Percentiles rank a stretch among this genome's conserved stretches.
Conservation (phyloP, 371 early-diverging fungal species). For the Mortierella sp. region DNA sequence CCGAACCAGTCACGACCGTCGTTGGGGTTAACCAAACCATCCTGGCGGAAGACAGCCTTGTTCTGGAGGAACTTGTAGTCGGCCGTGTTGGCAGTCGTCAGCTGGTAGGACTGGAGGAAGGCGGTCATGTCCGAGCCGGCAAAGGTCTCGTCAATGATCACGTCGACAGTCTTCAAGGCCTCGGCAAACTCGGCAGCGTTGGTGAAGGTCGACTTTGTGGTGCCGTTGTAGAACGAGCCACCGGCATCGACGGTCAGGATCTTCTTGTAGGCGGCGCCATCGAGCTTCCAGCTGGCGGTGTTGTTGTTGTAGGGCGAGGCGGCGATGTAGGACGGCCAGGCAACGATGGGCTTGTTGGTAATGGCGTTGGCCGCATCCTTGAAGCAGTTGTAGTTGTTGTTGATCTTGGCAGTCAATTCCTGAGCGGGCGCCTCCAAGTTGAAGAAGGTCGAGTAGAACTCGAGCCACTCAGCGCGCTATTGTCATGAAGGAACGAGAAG, state of each 20-base stretch:
- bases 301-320: conserved; percentile 77
- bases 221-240: conserved; percentile 61
- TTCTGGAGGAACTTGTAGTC: conserved; percentile 76
- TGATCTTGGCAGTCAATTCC: conserved; percentile 65
- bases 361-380: conserved; percentile 62
- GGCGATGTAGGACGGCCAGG: conserved; percentile 76
- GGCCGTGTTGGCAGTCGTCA: conserved; percentile 31
- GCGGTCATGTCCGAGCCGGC: conserved; percentile 60
- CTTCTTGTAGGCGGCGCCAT: conserved; percentile 71
- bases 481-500: background rate
- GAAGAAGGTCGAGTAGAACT: conserved; percentile 82
- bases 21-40: conserved; percentile 71
- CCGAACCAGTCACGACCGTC: conserved; percentile 83
- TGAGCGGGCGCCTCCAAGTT: conserved; percentile 77
- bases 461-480: conserved; percentile 83
- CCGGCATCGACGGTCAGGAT: conserved; percentile 77
- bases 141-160: conserved; percentile 82
- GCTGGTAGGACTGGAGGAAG: conserved; percentile 68
- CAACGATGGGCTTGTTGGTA: conserved; percentile 70
- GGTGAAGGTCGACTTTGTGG: conserved; percentile 52
- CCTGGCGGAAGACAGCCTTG: conserved; percentile 76
- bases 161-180: conserved; percentile 73
- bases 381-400: conserved; percentile 77
- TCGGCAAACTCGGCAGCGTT: conserved; percentile 63
- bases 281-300: conserved; percentile 74